Evolutionary conservation across 208 protist species (phyloP), one percentile per base, ranked within the genome.

Genomic region (Wallacemonas sp.): DNA sequence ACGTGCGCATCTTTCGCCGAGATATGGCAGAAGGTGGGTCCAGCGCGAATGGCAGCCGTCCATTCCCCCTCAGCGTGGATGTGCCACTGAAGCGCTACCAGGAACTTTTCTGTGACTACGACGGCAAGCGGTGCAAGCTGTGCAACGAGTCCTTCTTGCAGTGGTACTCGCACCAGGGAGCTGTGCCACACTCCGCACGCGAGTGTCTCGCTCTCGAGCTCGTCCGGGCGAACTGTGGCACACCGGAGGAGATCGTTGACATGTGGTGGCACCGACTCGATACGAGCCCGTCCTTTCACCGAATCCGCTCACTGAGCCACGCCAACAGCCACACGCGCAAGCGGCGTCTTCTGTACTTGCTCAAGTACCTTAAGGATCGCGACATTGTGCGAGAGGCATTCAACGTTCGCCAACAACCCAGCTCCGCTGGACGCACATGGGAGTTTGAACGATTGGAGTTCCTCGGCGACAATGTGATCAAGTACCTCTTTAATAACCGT

Each of bases 361-460:
- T 95, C 19, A 76, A 68, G 9, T 83, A 92, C 34, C 76, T 95
- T 10, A 89, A 87, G 45, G 87, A 95, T 45, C 77, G 83, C 17
- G 63, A 75, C 27, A 66, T 95, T 13, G 57, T 95, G 22, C 59
- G 53, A 26, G 87, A 95, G 26, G 77, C 78, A 1, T 95, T 95
- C 67, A 87, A 85, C 50, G 65, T 95, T n/a, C 34, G 63, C 3
- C 68, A 82, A 32, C 41, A 66, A 6, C n/a, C 53, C 21, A 60
- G 44, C 42, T 62, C 29, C n/a, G 84, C 90, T 22, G 73, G 71
- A 12, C 84, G 90, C 24, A 79, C 80, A 2, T 95, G 78, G 72
- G 85, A 96, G 66, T 96, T 96, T 78, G 90, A 96, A 68, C 82
- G 90, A 8, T 76, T 96, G 3, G 87, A 96, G 71, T 96, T 75